Evolutionary conservation across 116 monocot genomes (phyloP).

Genomic region (Iris pallida): DNA sequence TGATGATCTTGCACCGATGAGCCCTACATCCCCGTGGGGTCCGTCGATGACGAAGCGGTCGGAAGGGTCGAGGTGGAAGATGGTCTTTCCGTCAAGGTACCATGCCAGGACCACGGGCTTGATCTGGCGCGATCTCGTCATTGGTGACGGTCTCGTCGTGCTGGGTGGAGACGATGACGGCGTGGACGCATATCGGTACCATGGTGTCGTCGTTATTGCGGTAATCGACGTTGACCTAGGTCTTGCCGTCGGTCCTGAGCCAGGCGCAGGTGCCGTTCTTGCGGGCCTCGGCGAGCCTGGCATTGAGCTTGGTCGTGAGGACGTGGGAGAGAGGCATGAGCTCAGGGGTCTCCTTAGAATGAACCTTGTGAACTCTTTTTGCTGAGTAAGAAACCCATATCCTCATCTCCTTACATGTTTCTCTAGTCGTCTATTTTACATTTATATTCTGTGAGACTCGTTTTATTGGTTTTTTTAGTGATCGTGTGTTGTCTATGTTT

Average conservation of each 20-base stretch:
- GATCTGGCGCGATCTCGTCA: conserved; percentile 10
- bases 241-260: conserved; percentile 77
- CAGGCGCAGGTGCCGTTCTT: conserved; percentile 79
- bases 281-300: conserved; percentile 69
- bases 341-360: conserved; percentile 71
- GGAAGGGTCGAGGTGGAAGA: conserved; percentile 15
- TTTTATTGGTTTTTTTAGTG: no score
- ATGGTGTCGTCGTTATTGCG: conserved; percentile 2
- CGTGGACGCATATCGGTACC: conserved; percentile 10
- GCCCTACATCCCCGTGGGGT: conserved; percentile 4
- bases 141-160: conserved; percentile 12
- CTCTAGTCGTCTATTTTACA: no score
- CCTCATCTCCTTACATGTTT: no score
- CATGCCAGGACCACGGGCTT: background rate
- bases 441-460: no score
- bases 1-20: conserved; percentile 13
- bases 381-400: no score
- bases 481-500: no score
- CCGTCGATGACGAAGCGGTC: conserved; percentile 14
- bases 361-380: no score
- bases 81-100: conserved; percentile 17
- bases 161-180: conserved; percentile 9
- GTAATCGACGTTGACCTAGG: conserved; percentile 31
- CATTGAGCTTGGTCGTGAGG: conserved; percentile 75
- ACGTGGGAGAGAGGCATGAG: conserved; percentile 88